A percentile compares a stretch with the other conserved stretches of the same genome.
Evolutionary conservation across 139 green algal genomes (phyloP).

Genomic region (Mesotaenium endlicherianum): DNA sequence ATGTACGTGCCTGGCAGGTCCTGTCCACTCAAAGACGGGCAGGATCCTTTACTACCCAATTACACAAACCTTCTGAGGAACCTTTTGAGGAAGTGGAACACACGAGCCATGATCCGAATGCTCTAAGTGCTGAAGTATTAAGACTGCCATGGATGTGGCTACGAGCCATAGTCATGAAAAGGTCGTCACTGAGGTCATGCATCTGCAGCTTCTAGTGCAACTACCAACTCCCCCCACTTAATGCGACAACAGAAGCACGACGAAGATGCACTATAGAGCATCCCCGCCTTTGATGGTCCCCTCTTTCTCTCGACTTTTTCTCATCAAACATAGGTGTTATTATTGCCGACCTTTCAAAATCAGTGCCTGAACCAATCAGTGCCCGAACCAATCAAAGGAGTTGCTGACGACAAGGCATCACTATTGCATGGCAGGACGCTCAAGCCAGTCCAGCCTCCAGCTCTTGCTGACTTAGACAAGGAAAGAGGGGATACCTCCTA

Average conservation of each 20-base stretch:
- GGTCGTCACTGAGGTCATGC: background rate
- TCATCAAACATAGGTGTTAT: background rate
- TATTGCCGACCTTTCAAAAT: background rate
- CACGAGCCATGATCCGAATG: background rate
- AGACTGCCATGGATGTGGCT: background rate
- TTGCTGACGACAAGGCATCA: background rate
- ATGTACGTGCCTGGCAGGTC: too few species aligned
- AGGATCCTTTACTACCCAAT: too few species aligned
- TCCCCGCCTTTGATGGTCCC: background rate
- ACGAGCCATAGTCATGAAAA: background rate
- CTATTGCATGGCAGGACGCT: background rate
- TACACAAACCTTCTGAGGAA: too few species aligned
- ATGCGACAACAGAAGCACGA: background rate
- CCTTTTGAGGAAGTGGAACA: background rate
- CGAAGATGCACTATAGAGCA: background rate
- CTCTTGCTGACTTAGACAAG: background rate
- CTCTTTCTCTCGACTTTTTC: background rate
- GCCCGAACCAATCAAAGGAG: background rate
- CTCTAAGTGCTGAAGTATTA: background rate
- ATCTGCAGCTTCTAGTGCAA: background rate
- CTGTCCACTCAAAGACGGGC: too few species aligned
- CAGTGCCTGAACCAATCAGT: background rate
- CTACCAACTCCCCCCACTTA: too few species aligned
- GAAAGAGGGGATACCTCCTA: background rate
- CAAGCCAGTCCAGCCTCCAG: background rate